Evolutionary conservation across 495 filamentous ascomycete species (phyloP), one percentile per base, ranked within the genome.

Genomic region (Neurospora africana): DNA sequence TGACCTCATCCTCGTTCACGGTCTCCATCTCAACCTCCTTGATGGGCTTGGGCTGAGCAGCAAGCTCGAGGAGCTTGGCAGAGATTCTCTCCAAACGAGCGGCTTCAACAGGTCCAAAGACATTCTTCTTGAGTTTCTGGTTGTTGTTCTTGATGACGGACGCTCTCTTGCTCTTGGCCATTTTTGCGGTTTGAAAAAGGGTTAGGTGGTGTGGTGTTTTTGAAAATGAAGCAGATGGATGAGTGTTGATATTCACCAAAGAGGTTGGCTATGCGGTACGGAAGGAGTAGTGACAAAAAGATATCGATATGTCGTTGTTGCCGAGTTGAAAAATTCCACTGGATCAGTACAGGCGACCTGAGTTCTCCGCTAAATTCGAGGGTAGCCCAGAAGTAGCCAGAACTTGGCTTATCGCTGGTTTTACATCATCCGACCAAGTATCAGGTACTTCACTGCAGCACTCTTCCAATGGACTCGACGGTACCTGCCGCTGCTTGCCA

Each of bases 121-220:
- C 88, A 69, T 85, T 89, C 70, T 86, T 83, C 80, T 93, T 93
- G 65, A 97, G 85, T 70, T 85, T 89, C 71, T 87, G 85, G 77
- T 91, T 90, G 82, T 97, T 95, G 75, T 87, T 83, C 85, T 97
- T 97, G 74, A 86, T 87, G 68, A 85, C 83, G 75, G 90, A 93
- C 47, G 93, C 85, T 76, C 94, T 86, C 67, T 90, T 82, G 78
- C 91, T 90, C 76, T 95, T 97, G 4, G 93, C 94, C 94, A 97
- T 97, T 72, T 73, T 86, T 78, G 71, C 71, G 7, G 27, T 33
- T 65, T 17, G 1, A 33, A 19, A 27, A 5, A 9, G 27, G 53
- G 53, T 33, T 35, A 7, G 17, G 23, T 30, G 15, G 53, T 65
- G 13, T 33, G 23, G 70, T 37, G 58, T 47, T 68, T 58, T 5